Percentiles rank a stretch among this genome's conserved stretches.
These are phyloP conservation scores for Scytalidium sp. DNA, from an alignment of 2,329 filamentous ascomycete genomes.

Conservation along the genomic window DNA sequence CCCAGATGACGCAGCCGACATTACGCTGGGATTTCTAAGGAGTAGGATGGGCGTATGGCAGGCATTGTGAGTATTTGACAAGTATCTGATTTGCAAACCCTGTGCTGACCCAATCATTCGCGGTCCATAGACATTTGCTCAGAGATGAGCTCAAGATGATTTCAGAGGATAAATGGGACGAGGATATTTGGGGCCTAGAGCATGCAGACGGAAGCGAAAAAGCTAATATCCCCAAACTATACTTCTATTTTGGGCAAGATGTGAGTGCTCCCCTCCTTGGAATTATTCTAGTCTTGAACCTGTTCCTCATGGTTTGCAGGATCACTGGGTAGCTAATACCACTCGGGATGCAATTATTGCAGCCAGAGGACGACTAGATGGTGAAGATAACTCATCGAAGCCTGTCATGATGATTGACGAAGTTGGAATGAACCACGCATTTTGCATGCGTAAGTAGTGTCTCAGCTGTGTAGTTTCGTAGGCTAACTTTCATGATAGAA, in stretches of 20 bases:
- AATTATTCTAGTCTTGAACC: neutral
- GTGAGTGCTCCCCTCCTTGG: slow-evolving; percentile 13
- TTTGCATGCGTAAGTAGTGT: slow-evolving; percentile 49
- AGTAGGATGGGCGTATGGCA: slow-evolving; percentile 58
- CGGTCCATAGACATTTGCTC: slow-evolving; percentile 42
- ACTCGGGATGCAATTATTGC: slow-evolving; percentile 55
- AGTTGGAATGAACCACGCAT: slow-evolving; percentile 55
- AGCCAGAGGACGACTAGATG: slow-evolving; percentile 29
- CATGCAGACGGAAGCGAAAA: slow-evolving; percentile 23
- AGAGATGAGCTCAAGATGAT: slow-evolving; percentile 60
- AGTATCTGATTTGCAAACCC: slow-evolving; percentile 3
- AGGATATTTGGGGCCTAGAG: slow-evolving; percentile 54
- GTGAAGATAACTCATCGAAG: slow-evolving; percentile 26
- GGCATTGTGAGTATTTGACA: slow-evolving; percentile 36
- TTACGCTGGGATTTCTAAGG: slow-evolving; percentile 52
- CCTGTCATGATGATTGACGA: slow-evolving; percentile 53
- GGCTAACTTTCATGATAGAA: slow-evolving; percentile 26
- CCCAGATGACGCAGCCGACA: slow-evolving; percentile 43
- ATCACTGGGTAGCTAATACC: slow-evolving; percentile 60
- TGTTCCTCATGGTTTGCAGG: slow-evolving; percentile 23
- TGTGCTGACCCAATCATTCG: neutral
- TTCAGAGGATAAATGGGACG: slow-evolving; percentile 55
- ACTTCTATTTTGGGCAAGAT: slow-evolving; percentile 56
- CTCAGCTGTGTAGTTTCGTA: neutral
- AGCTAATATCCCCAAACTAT: slow-evolving; percentile 44